These are phyloP conservation scores for Heterobasidion annosum DNA, from an alignment of 1,284 basidiomycete genomes.

Conservation along the genomic window DNA sequence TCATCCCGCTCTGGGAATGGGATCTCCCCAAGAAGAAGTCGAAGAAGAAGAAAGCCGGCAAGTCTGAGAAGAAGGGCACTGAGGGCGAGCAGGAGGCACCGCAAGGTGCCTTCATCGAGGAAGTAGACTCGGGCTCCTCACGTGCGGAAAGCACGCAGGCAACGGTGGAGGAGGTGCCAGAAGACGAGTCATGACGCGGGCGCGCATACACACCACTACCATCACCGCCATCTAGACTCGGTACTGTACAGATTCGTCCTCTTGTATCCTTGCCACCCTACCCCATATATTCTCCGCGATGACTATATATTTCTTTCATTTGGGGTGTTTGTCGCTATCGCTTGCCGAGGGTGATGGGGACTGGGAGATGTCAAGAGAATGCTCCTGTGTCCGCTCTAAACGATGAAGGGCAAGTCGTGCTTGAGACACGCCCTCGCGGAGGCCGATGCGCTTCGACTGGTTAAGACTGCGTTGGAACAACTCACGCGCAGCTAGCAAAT, in stretches of 20 bases:
- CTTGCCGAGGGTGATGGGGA: not conserved
- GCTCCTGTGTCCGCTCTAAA: conserved; percentile 17
- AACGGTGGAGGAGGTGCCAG: conserved; percentile 27
- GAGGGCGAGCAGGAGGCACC: conserved; percentile 8
- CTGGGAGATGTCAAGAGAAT: not conserved
- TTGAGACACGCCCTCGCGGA: conserved; percentile 41
- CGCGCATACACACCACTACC: not conserved
- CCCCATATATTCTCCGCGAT: conserved; percentile 3
- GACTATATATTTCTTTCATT: conserved; percentile 6
- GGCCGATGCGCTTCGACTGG: conserved; percentile 38
- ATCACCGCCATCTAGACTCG: not conserved
- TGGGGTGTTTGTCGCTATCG: not conserved
- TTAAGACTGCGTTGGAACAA: conserved; percentile 37
- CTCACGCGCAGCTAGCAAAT: conserved; percentile 32
- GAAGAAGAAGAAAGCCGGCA: conserved; percentile 54
- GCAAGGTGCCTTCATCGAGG: conserved; percentile 40
- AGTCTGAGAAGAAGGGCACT: conserved; percentile 10
- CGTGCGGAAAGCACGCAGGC: conserved; percentile 53
- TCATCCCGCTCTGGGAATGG: conserved; percentile 97
- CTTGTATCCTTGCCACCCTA: not conserved
- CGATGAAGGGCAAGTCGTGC: conserved; percentile 37
- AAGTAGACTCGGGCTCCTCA: conserved; percentile 42
- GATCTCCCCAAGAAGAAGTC: conserved; percentile 89
- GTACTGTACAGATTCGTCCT: not conserved
- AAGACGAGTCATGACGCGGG: conserved; percentile 18